These are phyloP conservation scores for Alternaria burnsii DNA, from an alignment of 2,329 filamentous ascomycete genomes.

Conservation along the genomic window DNA sequence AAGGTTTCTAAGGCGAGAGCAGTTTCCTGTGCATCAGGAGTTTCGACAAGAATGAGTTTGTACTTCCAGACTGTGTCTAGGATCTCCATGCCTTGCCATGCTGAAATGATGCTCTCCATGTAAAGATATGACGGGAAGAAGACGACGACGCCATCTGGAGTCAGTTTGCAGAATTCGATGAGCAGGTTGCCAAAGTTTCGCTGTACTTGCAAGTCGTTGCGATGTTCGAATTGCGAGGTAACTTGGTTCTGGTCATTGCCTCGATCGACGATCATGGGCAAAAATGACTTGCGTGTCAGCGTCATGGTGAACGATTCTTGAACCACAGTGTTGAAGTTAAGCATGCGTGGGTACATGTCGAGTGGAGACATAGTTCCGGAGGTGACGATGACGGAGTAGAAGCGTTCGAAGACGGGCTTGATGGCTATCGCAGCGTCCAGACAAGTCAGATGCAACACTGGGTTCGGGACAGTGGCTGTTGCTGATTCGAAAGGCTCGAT, in stretches of 20 bases:
- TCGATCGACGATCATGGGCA: constrained; percentile 96
- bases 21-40: constrained; percentile 95
- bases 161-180: constrained; percentile 94
- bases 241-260: constrained; percentile 94
- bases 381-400: constrained; percentile 97
- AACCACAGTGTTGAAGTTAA: constrained; percentile 89
- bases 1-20: constrained; percentile 95
- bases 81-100: constrained; percentile 99
- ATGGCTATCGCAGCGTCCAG: constrained; percentile 98
- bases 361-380: constrained; percentile 96
- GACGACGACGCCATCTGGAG: constrained; percentile 96
- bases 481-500: constrained; percentile 98
- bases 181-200: constrained; percentile 94
- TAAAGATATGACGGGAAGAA: constrained; percentile 99
- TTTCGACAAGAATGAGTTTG: constrained; percentile 97
- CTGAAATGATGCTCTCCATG: constrained; percentile 98
- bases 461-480: constrained; percentile 93
- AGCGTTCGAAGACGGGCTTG: constrained; percentile 95
- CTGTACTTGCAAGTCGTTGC: constrained; percentile 96
- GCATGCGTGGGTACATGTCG: constrained; percentile 99
- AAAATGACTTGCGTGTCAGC: constrained; percentile 88
- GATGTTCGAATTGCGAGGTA: constrained; percentile 91
- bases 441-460: constrained; percentile 95
- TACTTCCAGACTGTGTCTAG: constrained; percentile 99
- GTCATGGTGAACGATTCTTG: constrained; percentile 99